phyloP scores from a whole-genome alignment of 2,329 filamentous ascomycete species.

The Pseudocercospora fijiensis region DNA sequence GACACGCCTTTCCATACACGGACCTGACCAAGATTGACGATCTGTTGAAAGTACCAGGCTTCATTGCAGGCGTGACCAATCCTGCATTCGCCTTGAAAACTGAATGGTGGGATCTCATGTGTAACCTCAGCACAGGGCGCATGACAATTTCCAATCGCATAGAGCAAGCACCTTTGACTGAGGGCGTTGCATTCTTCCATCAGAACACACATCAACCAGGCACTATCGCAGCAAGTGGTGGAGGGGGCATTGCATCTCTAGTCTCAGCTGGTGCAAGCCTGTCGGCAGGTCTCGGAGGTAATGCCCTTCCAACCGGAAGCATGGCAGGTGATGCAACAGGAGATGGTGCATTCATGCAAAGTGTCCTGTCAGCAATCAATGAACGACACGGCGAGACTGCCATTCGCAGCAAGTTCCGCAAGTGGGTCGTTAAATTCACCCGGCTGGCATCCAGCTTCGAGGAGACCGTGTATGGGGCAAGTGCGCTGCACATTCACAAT shows the following conservation, averaged over 20 bases:
- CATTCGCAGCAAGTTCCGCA: constrained; percentile 87
- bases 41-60: constrained; percentile 89
- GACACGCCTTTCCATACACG: constrained; percentile 96
- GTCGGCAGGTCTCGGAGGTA: constrained; percentile 39
- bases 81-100: constrained; percentile 92
- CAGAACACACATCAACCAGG: constrained; percentile 47
- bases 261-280: constrained; percentile 37
- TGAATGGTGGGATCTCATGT: constrained; percentile 98
- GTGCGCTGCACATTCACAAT: constrained; percentile 71
- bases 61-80: constrained; percentile 97
- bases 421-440: constrained; percentile 92
- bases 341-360: constrained; percentile 84
- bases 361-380: constrained; percentile 77
- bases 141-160: constrained; percentile 93
- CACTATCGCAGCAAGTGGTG: constrained; percentile 30
- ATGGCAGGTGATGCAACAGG: constrained; percentile 68
- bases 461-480: constrained; percentile 90
- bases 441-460: constrained; percentile 91
- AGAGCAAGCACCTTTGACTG: constrained; percentile 75
- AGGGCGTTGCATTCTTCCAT: constrained; percentile 84
- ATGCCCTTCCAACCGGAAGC: constrained; percentile 34
- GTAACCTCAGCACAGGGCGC: constrained; percentile 84
- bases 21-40: constrained; percentile 98
- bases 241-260: constrained; percentile 31
- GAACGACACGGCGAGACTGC: constrained; percentile 86